A percentile compares a stretch with the other conserved stretches of the same genome.
These are phyloP conservation scores for Blastobotrys serpentis DNA, from an alignment of 1,139 yeast genomes.

Conservation along the genomic window DNA sequence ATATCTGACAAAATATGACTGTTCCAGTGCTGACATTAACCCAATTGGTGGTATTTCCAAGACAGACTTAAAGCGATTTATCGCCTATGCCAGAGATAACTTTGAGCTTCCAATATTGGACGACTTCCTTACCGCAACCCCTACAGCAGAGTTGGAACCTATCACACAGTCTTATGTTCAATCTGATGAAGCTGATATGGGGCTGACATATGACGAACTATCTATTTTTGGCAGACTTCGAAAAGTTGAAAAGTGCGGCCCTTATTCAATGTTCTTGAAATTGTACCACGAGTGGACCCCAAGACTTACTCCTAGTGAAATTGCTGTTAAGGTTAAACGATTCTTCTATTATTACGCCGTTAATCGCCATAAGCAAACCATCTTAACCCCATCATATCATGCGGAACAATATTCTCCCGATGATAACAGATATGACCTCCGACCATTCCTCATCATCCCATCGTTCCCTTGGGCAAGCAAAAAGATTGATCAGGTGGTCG, in stretches of 20 bases:
- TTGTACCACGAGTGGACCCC: conserved; percentile 92
- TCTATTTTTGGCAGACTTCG: conserved; percentile 89
- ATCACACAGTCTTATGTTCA: conserved; percentile 89
- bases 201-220: conserved; percentile 92
- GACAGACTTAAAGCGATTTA: conserved; percentile 83
- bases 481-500: conserved; percentile 76
- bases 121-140: conserved; percentile 83
- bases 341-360: conserved; percentile 93
- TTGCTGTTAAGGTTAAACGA: conserved; percentile 87
- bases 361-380: conserved; percentile 95
- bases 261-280: conserved; percentile 88
- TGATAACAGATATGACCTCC: conserved; percentile 89
- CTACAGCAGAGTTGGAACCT: conserved; percentile 98
- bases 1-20: conserved; percentile 91
- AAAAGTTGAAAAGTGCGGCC: conserved; percentile 93
- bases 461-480: conserved; percentile 85
- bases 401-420: conserved; percentile 98
- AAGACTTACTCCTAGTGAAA: conserved; percentile 71
- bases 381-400: conserved; percentile 93
- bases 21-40: conserved; percentile 94
- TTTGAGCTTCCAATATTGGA: conserved; percentile 75
- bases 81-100: conserved; percentile 67
- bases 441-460: conserved; percentile 94
- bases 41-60: conserved; percentile 98
- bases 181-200: conserved; percentile 97